Evolutionary conservation across 2,329 filamentous ascomycete genomes (phyloP), one percentile per base, ranked within the genome.

Genomic region (Polytolypa hystricis): DNA sequence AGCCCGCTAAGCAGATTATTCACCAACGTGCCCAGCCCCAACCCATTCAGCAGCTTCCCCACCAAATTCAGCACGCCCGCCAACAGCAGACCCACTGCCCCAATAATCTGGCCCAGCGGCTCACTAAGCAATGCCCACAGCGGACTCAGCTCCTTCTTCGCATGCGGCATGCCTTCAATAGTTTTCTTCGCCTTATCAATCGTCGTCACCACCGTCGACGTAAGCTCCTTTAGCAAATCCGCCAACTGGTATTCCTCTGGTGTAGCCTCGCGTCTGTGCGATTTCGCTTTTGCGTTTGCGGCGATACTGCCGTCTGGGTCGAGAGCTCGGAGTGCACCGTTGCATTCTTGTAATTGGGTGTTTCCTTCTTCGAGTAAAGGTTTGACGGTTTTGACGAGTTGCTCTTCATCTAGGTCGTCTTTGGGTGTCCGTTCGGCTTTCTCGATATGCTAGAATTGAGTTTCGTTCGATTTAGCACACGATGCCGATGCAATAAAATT

Each of bases 111-210:
- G 72, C 86, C 84, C 15, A 94, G 67, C 8, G 87, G 87, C 69
- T 94, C 84, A 23, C 77, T 77, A 47, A 91, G 67, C 19, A 38
- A 29, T 4, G 12, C 77, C 85, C 86, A 93, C 19, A 95, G 75
- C 8, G 87, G 86, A 65, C 89, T 94, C 42, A 94, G 72, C 67
- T 89, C 79, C 71, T 93, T 89, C 79, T 94, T 93, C 29, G 85
- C 87, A 48, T 93, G 82, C 4, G 87, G 86, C 83, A 94, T 91
- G 54, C 84, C 82, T 53, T 82, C 77, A 42, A 94, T 82, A 68
- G 84, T 83, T 66, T 81, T 83, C 75, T 87, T 91, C 17, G 83
- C 82, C 45, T 81, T 79, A 54, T 95, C 86, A 48, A 95, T 89
- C 16, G 80, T 84, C 51, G 79, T 77, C 31, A 82, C 79, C 15